These are phyloP conservation scores for Hyphopichia fennica DNA, from an alignment of 1,139 yeast species.

Conservation along the genomic window DNA sequence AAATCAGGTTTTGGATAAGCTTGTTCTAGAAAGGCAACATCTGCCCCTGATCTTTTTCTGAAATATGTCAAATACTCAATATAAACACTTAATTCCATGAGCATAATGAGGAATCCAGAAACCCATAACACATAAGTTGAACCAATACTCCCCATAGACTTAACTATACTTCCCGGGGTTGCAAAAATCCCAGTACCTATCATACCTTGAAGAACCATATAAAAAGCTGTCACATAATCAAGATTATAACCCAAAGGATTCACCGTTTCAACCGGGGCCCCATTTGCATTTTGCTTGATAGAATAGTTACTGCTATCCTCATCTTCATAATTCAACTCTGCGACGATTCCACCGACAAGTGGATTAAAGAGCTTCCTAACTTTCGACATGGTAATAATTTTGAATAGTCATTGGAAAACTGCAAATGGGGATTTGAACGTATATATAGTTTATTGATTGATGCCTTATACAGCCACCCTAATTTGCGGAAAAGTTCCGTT, in stretches of 20 bases:
- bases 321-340: constrained; percentile 1
- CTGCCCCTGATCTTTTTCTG: constrained; percentile 40
- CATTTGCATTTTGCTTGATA: constrained; percentile 8
- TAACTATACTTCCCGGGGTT: constrained; percentile 36
- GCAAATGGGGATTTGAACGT: neutral
- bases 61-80: constrained; percentile 41
- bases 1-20: constrained; percentile 41
- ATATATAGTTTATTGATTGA: too few species aligned
- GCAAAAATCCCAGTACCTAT: constrained; percentile 49
- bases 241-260: constrained; percentile 42
- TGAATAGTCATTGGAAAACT: neutral
- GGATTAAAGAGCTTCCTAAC: neutral
- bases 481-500: neutral
- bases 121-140: constrained; percentile 45
- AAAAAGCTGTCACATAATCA: constrained; percentile 29
- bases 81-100: constrained; percentile 33
- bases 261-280: constrained; percentile 40
- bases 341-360: neutral
- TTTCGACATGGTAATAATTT: neutral
- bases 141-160: constrained; percentile 42
- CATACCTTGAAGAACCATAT: constrained; percentile 38
- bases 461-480: neutral
- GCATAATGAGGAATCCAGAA: constrained; percentile 35
- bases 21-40: constrained; percentile 44
- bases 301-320: constrained; percentile 20